These are phyloP conservation scores for Trichophyton schoenleinii DNA, from an alignment of 2,329 filamentous ascomycete genomes.

Conservation along the genomic window DNA sequence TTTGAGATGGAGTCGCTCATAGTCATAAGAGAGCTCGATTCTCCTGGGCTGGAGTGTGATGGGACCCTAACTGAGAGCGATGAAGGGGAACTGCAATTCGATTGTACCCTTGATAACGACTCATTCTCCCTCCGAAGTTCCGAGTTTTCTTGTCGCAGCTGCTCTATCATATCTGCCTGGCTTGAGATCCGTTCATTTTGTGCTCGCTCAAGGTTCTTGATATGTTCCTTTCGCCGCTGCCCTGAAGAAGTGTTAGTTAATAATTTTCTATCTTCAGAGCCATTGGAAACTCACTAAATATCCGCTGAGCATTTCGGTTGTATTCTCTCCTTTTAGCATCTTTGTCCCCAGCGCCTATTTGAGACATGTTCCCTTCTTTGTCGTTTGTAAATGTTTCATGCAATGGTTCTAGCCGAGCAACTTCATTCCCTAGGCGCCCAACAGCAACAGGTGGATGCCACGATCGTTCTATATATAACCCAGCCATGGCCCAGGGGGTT, in stretches of 20 bases:
- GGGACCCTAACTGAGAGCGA: background rate
- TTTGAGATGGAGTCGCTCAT: background rate
- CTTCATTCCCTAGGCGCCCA: no score
- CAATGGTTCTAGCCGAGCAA: no score
- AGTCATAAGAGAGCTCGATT: background rate
- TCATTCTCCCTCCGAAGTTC: conserved; percentile 32
- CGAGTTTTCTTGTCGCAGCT: conserved; percentile 29
- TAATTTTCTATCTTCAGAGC: background rate
- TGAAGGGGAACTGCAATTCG: conserved; percentile 19
- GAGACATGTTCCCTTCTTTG: conserved; percentile 16
- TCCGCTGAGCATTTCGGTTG: conserved; percentile 34
- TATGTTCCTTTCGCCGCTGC: conserved; percentile 33
- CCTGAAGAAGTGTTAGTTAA: conserved; percentile 18
- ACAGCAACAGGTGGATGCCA: no score
- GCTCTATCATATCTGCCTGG: conserved; percentile 32
- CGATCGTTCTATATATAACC: no score
- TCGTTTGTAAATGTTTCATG: background rate
- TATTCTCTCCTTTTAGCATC: conserved; percentile 17
- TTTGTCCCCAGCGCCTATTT: conserved; percentile 20
- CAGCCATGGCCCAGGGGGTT: no score
- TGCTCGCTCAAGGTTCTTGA: conserved; percentile 33
- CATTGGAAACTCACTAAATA: conserved; percentile 28
- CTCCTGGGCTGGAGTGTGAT: background rate
- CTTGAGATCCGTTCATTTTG: conserved; percentile 29
- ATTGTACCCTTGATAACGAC: conserved; percentile 24